Evolutionary conservation across 805 yeast species (phyloP).

Genomic region (Phaffomyces opuntiae): DNA sequence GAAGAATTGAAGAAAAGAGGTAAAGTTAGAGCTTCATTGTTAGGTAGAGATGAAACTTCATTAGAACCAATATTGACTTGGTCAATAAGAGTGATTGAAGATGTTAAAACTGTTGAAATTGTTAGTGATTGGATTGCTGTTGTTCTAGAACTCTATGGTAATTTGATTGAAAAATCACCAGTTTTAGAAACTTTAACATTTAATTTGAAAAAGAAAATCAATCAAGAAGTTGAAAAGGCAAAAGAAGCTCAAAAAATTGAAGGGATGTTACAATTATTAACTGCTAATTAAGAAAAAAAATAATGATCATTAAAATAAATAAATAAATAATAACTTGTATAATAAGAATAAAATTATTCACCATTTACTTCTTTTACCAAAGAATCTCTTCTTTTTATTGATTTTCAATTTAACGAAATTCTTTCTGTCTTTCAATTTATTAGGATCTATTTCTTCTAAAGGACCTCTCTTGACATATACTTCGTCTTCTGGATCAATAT

Average conservation of each 20-base stretch:
- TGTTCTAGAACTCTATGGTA: constrained; percentile 66
- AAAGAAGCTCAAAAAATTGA: constrained; percentile 83
- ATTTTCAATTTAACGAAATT: constrained; percentile 50
- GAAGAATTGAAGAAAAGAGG: constrained; percentile 86
- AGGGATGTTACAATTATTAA: constrained; percentile 88
- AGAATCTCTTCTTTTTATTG: constrained; percentile 34
- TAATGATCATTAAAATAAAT: background rate
- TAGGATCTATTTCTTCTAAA: constrained; percentile 29
- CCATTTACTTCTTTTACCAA: constrained; percentile 30
- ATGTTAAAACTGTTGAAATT: constrained; percentile 55
- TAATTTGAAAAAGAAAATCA: constrained; percentile 54
- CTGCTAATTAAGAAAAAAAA: constrained; percentile 29
- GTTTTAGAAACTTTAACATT: constrained; percentile 67
- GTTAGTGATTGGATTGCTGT: constrained; percentile 73
- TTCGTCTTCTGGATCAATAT: constrained; percentile 17
- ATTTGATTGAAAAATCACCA: constrained; percentile 65
- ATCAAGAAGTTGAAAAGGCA: constrained; percentile 66
- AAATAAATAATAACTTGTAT: background rate
- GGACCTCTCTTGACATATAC: constrained; percentile 12
- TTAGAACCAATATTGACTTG: constrained; percentile 83
- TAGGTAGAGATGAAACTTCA: constrained; percentile 78
- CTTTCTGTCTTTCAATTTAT: constrained; percentile 16
- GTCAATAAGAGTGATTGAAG: constrained; percentile 71
- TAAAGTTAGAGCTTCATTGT: constrained; percentile 73
- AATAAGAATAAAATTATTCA: background rate